Conservation (phyloP, 805 yeast genomes). For the Saccharomycopsis fermentans region DNA sequence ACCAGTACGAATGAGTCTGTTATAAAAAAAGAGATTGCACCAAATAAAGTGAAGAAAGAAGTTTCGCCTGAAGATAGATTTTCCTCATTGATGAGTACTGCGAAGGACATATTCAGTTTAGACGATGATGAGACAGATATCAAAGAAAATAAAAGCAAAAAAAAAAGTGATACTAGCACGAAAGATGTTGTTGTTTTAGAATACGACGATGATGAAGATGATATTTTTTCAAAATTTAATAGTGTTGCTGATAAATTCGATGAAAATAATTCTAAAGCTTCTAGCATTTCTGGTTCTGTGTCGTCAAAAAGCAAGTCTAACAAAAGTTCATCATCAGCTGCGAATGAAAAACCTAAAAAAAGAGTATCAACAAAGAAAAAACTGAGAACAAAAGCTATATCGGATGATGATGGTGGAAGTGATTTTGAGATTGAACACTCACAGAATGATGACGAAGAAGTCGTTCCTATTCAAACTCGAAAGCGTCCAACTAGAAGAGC, state of each 20-base stretch:
- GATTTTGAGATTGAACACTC: slow-evolving; percentile 2
- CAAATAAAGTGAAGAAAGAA: slow-evolving; percentile 1
- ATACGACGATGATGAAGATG: slow-evolving; percentile 13
- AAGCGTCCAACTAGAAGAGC: not conserved
- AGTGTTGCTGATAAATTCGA: slow-evolving; percentile 15
- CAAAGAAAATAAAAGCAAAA: not conserved
- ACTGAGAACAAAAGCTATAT: not conserved
- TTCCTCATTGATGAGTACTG: slow-evolving; percentile 12
- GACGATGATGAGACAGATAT: slow-evolving; percentile 5
- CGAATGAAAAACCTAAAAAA: slow-evolving; percentile 1
- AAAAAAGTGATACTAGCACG: not conserved
- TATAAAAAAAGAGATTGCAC: slow-evolving; percentile 1
- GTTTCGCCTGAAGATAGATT: slow-evolving; percentile 7
- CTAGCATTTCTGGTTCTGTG: not conserved
- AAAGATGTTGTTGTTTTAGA: slow-evolving; percentile 1
- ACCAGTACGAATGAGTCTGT: not conserved
- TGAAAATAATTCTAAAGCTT: not conserved
- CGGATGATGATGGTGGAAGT: not conserved
- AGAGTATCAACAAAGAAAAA: slow-evolving; percentile 5
- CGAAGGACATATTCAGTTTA: slow-evolving; percentile 16
- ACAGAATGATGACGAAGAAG: slow-evolving; percentile 1
- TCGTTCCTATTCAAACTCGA: not conserved
- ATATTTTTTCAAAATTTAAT: slow-evolving; percentile 15
- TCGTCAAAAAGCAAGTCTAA: not conserved
- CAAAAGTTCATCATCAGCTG: not conserved